Evolutionary conservation across 106 monocot species (phyloP), one percentile per base, ranked within the genome.

Genomic region (Gastrodia elata): DNA sequence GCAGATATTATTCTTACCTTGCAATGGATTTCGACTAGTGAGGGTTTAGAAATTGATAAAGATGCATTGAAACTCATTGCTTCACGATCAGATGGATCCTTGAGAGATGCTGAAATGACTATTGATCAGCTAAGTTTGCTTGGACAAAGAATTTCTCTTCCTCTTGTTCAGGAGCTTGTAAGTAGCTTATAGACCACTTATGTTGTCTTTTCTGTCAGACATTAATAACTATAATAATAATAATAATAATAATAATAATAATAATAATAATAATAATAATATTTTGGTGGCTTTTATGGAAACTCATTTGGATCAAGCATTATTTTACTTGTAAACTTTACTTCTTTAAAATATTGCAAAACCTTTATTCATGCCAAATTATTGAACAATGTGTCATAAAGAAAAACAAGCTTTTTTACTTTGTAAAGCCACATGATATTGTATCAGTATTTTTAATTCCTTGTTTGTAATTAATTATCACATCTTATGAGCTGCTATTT

Each of bases 21-120:
- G 77, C 88, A 89, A 71, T 83, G 74, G 43, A 83, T 98, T 83
- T 80, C 86, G 64, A 83, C 77, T 40, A 90, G 72, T 65, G 97
- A 97, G 78, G 86, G 85, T 8, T 40, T 97, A 70, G 80, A 93
- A 78, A 83, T 88, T 44, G 90, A 90, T 39, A 90, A 74, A 70
- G 90, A 90, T 79, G 93, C 93, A 41, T 36, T 93, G 71, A 92
- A 82, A 77, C 83, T 93, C 8, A 86, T 97, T 76, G 90, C 97
- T 72, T 90, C 88, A 71, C 78, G 77, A 59, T 90, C 93, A 73
- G 93, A 93, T 80, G 97, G 97, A 75, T 97, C 97, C 28, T 76
- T 97, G 74, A 81, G 97, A 76, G 97, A 97, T 79, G 97, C 88
- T 76, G 92, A 86, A 68, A 97, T 97, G 97, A 93, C 88, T 43